Evolutionary conservation across 2,329 filamentous ascomycete species (phyloP), one percentile per base, ranked within the genome.

Genomic region (Stemphylium vesicarium): DNA sequence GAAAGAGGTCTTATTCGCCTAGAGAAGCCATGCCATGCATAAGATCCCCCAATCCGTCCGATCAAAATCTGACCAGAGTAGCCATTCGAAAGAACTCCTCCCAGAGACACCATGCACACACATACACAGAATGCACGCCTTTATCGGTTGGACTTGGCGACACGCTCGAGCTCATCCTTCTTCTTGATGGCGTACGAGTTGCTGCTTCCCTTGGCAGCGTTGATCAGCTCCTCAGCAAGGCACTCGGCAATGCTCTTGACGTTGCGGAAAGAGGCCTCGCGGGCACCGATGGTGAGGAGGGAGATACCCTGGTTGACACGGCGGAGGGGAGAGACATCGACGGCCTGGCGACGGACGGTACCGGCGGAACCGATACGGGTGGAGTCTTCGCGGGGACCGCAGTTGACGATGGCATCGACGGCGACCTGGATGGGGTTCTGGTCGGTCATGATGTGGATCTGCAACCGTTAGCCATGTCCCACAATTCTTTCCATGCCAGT

Each of bases 161-260:
- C 95, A 95, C 95, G 95, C 90, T 99, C 95, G 85, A 99, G 84
- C 90, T 99, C 96, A 83, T 99, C 95, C 94, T 99, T 99, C 92
- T 99, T 99, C 92, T 99, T 99, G 89, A 99, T 99, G 78, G 96
- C 95, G 82, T 98, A 99, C 73, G 93, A 97, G 92, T 99, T 99
- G 85, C 91, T 96, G 89, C 90, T 96, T 79, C 95, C 95, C 92
- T 99, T 99, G 82, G 96, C 96, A 80, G 96, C 96, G 88, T 99
- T 99, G 90, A 99, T 98, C 81, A 99, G 88, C 89, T 99, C 95
- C 85, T 99, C 96, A 79, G 95, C 95, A 77, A 99, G 85, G 86
- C 95, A 98, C 88, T 99, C 95, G 77, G 96, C 93, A 80, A 99
- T 96, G 79, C 90, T 93, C 93, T 99, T 99, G 88, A 99, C 90